Base-by-base conservation (phyloP, 495 filamentous ascomycete species). In the Entonaema liquescens region DNA sequence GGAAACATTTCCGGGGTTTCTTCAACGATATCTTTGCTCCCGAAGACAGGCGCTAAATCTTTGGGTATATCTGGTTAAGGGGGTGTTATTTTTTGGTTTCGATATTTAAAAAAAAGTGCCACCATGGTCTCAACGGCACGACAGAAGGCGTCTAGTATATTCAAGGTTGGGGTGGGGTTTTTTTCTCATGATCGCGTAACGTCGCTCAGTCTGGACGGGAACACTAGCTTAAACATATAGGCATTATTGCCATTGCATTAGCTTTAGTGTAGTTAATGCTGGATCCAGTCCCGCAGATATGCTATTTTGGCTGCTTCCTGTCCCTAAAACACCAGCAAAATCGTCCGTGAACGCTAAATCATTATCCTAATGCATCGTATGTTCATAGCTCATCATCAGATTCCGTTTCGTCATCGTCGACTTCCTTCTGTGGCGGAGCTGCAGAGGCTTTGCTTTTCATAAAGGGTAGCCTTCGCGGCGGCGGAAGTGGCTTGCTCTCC, bases 1-100 rank as follows among this genome's bases (percentile, higher is more conserved):
- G 88, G 83, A 90, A 91, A 80, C 88, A 93, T 79, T 91, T 80
- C 68, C 83, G 91, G 52, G 87, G 82, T 0, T 95, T 89, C 72
- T 95, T 90, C 89, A 79, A 62, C 28, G 76, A 85, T 6, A 87
- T 88, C 53, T 90, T 89, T 78, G 84, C 76, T 0, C 74, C 74
- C 12, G 85, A 88, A 74, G 92, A 94, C 75, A 80, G 86, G 58
- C 85, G 85, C 9, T 90, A 76, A 71, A 60, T 5, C 19, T 53
- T 53, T 5, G 26, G 49, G 25, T 13, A 17, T 26, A n/a, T 53
- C 5, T 28, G 49, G 49, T 29, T n/a, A 26, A 11, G 19, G 49
- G 23, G 25, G 31, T 5, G 31, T 33, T 33, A 1, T 33, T 53
- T 29, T 28, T 53, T 29, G 49, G 23, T 53, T 53, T 53, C 13